Evolutionary conservation across 306 rosid species (phyloP).

Genomic region (Prosopis cineraria): DNA sequence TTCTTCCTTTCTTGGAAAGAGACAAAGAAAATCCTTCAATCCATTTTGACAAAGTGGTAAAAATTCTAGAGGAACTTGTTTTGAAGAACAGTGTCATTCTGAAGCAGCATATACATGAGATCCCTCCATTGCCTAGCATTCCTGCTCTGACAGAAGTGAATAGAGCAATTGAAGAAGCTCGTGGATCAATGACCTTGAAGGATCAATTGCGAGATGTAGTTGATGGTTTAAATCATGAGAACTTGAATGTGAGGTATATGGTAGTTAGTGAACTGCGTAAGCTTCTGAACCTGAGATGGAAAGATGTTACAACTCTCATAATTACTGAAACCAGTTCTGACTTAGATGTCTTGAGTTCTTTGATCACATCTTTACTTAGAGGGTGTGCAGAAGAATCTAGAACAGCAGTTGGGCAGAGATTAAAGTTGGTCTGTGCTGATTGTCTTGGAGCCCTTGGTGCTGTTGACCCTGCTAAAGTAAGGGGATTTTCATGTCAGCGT

Average conservation of each 20-base stretch:
- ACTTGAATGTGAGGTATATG: conserved; percentile 94
- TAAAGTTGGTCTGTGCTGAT: conserved; percentile 96
- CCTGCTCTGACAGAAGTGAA: conserved; percentile 79
- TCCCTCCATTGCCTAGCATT: conserved; percentile 83
- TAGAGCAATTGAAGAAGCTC: conserved; percentile 77
- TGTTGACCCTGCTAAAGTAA: conserved; percentile 96
- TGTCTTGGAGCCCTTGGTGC: conserved; percentile 98
- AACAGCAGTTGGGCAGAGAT: conserved; percentile 79
- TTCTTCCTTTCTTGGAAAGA: conserved; percentile 89
- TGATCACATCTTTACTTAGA: conserved; percentile 75
- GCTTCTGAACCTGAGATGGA: conserved; percentile 78
- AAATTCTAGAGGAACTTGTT: conserved; percentile 82
- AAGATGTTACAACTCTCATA: conserved; percentile 72
- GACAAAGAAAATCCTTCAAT: conserved; percentile 65
- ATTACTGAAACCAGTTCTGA: conserved; percentile 77
- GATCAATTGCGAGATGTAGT: conserved; percentile 74
- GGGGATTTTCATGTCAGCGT: conserved; percentile 71
- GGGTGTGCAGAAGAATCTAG: conserved; percentile 96
- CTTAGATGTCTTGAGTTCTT: conserved; percentile 82
- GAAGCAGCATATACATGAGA: conserved; percentile 71
- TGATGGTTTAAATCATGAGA: conserved; percentile 94
- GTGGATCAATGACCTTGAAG: conserved; percentile 82
- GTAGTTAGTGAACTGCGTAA: conserved; percentile 80
- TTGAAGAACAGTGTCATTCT: conserved; percentile 62
- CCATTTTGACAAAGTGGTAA: conserved; percentile 76